These are phyloP conservation scores for Ascobolus immersus DNA, from an alignment of 495 filamentous ascomycete species.

Conservation along the genomic window DNA sequence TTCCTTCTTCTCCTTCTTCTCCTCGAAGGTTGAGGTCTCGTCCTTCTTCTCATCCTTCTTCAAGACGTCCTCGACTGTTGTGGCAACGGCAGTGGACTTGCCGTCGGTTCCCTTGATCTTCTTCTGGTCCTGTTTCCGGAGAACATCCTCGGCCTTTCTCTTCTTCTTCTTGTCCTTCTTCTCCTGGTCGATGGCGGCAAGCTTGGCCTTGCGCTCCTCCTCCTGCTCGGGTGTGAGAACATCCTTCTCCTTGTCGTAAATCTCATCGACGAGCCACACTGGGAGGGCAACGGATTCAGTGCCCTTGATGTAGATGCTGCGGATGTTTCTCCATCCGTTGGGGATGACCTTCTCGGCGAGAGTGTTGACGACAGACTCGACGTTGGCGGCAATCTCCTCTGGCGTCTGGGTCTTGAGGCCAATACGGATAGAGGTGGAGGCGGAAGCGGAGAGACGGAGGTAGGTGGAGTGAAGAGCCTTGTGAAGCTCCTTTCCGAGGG, in stretches of 20 bases:
- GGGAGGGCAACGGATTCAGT: slow-evolving; percentile 64
- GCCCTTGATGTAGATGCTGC: slow-evolving; percentile 66
- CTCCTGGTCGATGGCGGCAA: slow-evolving; percentile 18
- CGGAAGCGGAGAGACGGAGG: slow-evolving; percentile 44
- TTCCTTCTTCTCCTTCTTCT: not conserved
- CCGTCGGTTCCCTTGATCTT: not conserved
- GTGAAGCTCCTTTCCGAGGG: slow-evolving; percentile 45
- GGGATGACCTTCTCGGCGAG: slow-evolving; percentile 54
- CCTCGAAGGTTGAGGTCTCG: not conserved
- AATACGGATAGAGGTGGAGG: slow-evolving; percentile 39
- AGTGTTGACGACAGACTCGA: slow-evolving; percentile 39
- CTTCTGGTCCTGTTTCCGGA: not conserved
- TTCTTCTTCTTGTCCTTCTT: slow-evolving; percentile 24
- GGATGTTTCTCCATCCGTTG: slow-evolving; percentile 62
- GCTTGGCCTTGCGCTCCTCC: slow-evolving; percentile 16
- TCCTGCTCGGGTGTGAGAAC: slow-evolving; percentile 35
- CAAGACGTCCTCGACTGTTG: not conserved
- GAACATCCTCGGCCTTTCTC: slow-evolving; percentile 21
- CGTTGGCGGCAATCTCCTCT: slow-evolving; percentile 53
- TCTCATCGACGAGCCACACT: slow-evolving; percentile 69
- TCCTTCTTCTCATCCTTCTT: not conserved
- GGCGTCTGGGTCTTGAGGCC: slow-evolving; percentile 46
- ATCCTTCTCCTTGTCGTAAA: slow-evolving; percentile 64
- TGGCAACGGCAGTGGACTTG: not conserved
- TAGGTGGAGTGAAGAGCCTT: slow-evolving; percentile 41